Conservation (phyloP, 345 rosid genomes). For the Populus alba region DNA sequence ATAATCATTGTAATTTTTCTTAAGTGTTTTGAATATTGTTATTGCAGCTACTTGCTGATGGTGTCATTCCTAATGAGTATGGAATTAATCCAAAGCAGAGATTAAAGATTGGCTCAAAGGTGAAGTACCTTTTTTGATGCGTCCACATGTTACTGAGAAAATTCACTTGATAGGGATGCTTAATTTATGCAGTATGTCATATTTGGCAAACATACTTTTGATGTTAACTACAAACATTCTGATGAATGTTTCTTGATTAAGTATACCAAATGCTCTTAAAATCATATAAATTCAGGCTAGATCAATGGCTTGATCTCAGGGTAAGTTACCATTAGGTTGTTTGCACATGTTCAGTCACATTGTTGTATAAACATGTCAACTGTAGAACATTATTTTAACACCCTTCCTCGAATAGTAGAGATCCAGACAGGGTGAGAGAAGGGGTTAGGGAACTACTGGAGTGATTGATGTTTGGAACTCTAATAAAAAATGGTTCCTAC, state of each 20-base stretch:
- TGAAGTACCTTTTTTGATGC: conserved; percentile 17
- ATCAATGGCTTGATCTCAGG: not conserved
- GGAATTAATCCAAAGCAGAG: conserved; percentile 96
- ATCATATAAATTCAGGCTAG: not conserved
- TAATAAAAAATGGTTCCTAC: not conserved
- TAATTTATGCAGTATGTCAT: not conserved
- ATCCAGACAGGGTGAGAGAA: not conserved
- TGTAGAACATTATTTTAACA: not conserved
- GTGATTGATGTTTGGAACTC: not conserved
- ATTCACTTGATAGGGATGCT: not conserved
- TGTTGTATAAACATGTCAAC: not conserved
- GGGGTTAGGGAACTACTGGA: not conserved
- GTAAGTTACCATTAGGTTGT: not conserved
- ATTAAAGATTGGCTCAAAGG: conserved; percentile 96
- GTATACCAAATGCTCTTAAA: not conserved
- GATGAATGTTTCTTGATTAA: not conserved
- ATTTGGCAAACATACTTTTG: not conserved
- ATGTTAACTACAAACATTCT: not conserved
- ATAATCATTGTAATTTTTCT: not conserved
- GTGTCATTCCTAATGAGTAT: conserved; percentile 96
- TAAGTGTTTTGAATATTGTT: conserved; percentile 16
- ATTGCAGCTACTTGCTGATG: conserved; percentile 91
- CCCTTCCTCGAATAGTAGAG: not conserved
- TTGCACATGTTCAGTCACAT: not conserved
- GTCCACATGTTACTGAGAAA: not conserved